phyloP scores from a whole-genome alignment of 257 asterid genomes.

The Ilex aquifolium region DNA sequence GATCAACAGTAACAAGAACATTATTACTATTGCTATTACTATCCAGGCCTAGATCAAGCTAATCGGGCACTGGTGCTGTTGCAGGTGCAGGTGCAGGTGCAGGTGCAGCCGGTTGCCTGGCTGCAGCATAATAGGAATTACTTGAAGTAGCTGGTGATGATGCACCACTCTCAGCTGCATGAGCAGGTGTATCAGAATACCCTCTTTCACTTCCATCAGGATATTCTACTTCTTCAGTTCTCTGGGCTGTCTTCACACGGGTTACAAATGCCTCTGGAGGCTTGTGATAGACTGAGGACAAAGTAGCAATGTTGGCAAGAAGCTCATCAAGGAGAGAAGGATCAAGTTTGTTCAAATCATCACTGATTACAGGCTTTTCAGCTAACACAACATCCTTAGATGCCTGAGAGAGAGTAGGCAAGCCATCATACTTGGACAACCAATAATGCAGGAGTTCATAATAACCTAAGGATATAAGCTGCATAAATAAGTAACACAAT shows the following conservation, averaged over 20 bases:
- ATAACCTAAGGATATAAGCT: too few relatives aligned
- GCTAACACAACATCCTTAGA: conserved; percentile 99
- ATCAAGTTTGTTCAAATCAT: conserved; percentile 89
- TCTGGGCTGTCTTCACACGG: conserved; percentile 80
- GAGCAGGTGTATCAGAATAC: conserved; percentile 70
- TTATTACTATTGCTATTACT: conserved; percentile 36
- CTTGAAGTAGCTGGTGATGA: conserved; percentile 61
- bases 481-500: too few relatives aligned
- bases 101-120: conserved; percentile 47
- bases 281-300: conserved; percentile 97
- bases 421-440: conserved; percentile 6
- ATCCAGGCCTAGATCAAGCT: conserved; percentile 92
- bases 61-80: conserved; percentile 77
- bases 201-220: conserved; percentile 76
- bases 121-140: conserved; percentile 43
- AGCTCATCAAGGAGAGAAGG: conserved; percentile 96
- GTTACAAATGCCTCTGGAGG: conserved; percentile 94
- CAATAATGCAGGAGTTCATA: not conserved
- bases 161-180: conserved; percentile 40
- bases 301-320: conserved; percentile 91
- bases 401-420: conserved; percentile 53
- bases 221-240: conserved; percentile 94
- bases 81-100: conserved; percentile 62
- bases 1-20: conserved; percentile 65
- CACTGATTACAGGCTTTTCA: conserved; percentile 97